Base-by-base conservation (phyloP, 2,329 filamentous ascomycete species). In the Penicillium aurantiogriseum region DNA sequence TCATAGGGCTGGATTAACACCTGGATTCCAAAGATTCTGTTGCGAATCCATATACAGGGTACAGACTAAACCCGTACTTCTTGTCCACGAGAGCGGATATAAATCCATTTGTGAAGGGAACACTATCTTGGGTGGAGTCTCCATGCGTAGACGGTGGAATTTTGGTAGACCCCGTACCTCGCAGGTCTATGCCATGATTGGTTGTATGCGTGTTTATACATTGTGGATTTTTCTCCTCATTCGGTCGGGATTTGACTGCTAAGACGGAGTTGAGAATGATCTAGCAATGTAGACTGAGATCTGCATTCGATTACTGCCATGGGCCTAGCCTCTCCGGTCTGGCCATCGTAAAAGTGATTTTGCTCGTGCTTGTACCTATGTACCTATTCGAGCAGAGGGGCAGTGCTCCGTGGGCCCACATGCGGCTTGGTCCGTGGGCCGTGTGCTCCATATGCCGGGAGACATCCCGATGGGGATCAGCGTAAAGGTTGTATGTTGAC, bases 391-490 rank as follows among this genome's bases (percentile, higher is more conserved):
- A n/a, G 38, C 19, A 52, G 59, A 61, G 52, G 51, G 59, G 54
- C 51, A 47, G 25, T 45, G 50, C 49, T 25, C 36, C 17, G n/a
- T n/a, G n/a, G 62, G 58, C 60, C 64, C 63, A 65, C 60, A 57
- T 58, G 51, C 59, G 63, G 64, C 59, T 61, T 61, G 53, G 57
- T 54, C 58, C 55, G 54, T 63, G 19, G 31, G 31, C 31, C 19
- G 19, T 13, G 21, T 47, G 6, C 29, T 23, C 19, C 31, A 51
- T 42, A 35, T 60, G 38, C 31, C 58, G 63, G 63, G 62, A 51
- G 55, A 50, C 47, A 57, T 50, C 60, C 59, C 63, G 59, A 21
- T 29, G 45, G 46, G 11, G 51, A 65, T 63, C 56, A 50, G 43
- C 54, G 19, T 53, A 58, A 60, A 55, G 53, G 53, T 60, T 54